These are phyloP conservation scores for Diaporthe ilicicola DNA, from an alignment of 2,329 filamentous ascomycete genomes.

Conservation along the genomic window DNA sequence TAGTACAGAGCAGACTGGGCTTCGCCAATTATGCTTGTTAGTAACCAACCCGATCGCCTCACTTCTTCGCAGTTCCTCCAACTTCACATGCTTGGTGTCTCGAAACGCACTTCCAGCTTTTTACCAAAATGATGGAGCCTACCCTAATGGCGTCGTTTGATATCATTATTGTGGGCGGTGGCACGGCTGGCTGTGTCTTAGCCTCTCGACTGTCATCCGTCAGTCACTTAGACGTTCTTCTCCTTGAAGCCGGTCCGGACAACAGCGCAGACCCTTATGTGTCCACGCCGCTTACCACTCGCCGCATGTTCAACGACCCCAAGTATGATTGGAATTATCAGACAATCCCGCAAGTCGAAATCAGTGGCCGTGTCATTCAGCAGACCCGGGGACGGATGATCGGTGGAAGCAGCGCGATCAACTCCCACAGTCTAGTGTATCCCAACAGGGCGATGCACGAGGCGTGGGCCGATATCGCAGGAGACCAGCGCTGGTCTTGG, in stretches of 20 bases:
- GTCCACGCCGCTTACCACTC: not conserved
- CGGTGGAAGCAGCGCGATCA: conserved; percentile 5
- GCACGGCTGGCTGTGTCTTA: conserved; percentile 2
- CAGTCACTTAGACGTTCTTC: not conserved
- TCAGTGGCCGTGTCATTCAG: not conserved
- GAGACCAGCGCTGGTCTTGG: conserved; percentile 4
- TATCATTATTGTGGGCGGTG: conserved; percentile 3
- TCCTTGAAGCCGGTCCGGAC: not conserved
- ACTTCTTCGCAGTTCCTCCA: too few relatives aligned
- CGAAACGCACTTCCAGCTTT: not conserved
- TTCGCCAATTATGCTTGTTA: too few relatives aligned
- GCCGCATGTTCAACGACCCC: not conserved
- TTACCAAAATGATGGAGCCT: not conserved
- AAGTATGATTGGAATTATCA: not conserved
- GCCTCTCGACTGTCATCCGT: not conserved
- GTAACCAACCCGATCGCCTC: too few relatives aligned
- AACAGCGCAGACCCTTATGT: not conserved
- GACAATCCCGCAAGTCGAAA: not conserved
- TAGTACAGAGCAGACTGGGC: too few relatives aligned
- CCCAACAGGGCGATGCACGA: conserved; percentile 9
- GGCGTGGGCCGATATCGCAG: not conserved
- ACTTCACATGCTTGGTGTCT: not conserved
- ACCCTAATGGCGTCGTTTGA: not conserved
- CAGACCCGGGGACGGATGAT: not conserved
- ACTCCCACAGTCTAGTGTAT: not conserved